Evolutionary conservation across 73 alveolate genomes (phyloP), one percentile per base, ranked within the genome.

Genomic region (Symbiodinium natans): DNA sequence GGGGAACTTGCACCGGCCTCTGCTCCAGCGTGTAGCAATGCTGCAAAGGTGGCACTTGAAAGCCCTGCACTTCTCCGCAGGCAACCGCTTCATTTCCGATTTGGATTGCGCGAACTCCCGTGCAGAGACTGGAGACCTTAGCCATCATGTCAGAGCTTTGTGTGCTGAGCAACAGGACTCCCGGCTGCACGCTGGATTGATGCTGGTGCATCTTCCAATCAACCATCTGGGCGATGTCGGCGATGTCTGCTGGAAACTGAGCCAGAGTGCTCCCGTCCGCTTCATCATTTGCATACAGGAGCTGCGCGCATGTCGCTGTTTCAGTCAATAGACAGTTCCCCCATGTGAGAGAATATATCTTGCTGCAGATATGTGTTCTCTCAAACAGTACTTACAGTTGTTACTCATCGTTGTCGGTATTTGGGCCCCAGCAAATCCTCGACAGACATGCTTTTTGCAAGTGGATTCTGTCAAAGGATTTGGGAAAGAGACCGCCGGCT

Each of bases 171-270:
- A 63, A 17, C 40, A n/a, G 17, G 33, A 63, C 33, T 9, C 80
- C 36, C 19, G 36, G 80, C 33, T 23, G 4, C 38, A 36, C 19
- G 80, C 17, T 23, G 71, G 17, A 4, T 63, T 63, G 33, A 9
- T 63, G 80, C 80, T 63, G 40, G 80, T 63, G 33, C 80, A 3
- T 63, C 80, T 63, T 63, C 80, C 80, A 63, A 63, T 63, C 36
- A 29, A 63, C 80, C 38, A 63, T 63, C 17, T 23, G 59, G 59
- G 21, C 59, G 13, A 46, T 63, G 36, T 63, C 17, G 80, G 80
- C 27, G 71, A 52, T 52, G n/a, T 52, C 23, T 52, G 71, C 71
- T 52, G n/a, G 71, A 52, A 52, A 29, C 71, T 52, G 71, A 52
- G 71, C 71, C 71, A 29, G 71, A 23, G 31, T 52, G 71, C 71